phyloP scores from a whole-genome alignment of 495 filamentous ascomycete species.

The Podospora tetraspora region DNA sequence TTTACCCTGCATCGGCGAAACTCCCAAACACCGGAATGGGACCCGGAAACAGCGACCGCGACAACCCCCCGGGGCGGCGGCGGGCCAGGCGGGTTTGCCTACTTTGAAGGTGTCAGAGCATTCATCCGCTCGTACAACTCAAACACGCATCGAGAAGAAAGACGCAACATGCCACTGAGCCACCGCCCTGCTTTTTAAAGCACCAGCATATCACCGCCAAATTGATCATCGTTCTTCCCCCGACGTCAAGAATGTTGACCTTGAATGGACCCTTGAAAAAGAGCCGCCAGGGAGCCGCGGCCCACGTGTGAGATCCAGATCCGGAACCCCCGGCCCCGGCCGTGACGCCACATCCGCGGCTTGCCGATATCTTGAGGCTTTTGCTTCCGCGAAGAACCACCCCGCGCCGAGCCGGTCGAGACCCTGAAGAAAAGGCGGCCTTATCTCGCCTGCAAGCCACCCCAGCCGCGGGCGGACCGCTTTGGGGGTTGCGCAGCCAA shows the following conservation, averaged over 20 bases:
- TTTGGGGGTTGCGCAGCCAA: not conserved
- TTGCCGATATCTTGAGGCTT: too few relatives aligned
- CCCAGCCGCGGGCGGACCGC: not conserved
- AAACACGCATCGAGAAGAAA: too few relatives aligned
- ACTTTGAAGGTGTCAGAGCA: not conserved
- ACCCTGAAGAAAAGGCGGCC: not conserved
- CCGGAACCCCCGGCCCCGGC: not conserved
- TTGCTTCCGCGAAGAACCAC: not conserved
- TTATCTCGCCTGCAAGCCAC: not conserved
- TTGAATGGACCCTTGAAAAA: not conserved
- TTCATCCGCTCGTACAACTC: too few relatives aligned
- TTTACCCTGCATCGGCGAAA: not conserved
- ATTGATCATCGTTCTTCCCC: not conserved
- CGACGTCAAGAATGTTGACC: not conserved
- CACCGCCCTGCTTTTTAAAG: not conserved
- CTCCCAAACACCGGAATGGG: not conserved
- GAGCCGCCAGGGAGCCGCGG: not conserved
- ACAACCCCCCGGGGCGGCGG: not conserved
- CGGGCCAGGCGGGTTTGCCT: not conserved
- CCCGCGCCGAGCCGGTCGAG: not conserved
- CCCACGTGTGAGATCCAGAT: not conserved
- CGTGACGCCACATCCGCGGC: not conserved
- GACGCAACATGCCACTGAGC: not conserved
- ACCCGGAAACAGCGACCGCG: not conserved
- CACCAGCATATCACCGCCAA: not conserved